These are phyloP conservation scores for Halocafeteria seosinensis DNA, from an alignment of 108 stramenopile genomes.

Conservation along the genomic window DNA sequence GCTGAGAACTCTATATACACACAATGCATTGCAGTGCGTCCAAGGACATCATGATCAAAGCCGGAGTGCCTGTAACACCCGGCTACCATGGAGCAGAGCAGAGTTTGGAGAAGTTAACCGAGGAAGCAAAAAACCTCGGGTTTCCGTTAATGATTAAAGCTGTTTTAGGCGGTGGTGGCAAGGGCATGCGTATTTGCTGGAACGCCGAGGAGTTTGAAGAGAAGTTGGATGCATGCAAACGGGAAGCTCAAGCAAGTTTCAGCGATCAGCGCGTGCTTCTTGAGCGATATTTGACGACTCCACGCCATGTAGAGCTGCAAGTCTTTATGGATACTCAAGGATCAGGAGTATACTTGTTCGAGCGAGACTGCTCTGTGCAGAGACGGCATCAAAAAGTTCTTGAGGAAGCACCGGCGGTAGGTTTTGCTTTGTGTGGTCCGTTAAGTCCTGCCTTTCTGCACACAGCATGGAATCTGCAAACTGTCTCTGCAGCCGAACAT, in stretches of 20 bases:
- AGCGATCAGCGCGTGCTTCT: slow-evolving; percentile 62
- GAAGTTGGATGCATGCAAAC: slow-evolving; percentile 42
- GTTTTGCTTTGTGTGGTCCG: too few species aligned
- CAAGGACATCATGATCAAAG: slow-evolving; percentile 43
- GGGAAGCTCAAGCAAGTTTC: slow-evolving; percentile 54
- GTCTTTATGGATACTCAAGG: slow-evolving; percentile 75
- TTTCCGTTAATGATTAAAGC: slow-evolving; percentile 84
- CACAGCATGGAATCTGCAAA: too few species aligned
- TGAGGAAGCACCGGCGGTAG: slow-evolving; percentile 83
- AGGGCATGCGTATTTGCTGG: slow-evolving; percentile 69
- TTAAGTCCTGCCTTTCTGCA: too few species aligned
- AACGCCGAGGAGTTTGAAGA: slow-evolving; percentile 38
- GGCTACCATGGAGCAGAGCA: slow-evolving; percentile 49
- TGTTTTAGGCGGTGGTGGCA: slow-evolving; percentile 73
- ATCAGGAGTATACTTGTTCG: slow-evolving; percentile 74
- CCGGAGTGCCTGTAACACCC: slow-evolving; percentile 43
- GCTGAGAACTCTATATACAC: neutral
- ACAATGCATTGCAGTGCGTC: slow-evolving; percentile 6
- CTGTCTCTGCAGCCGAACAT: too few species aligned
- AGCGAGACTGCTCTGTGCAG: slow-evolving; percentile 82
- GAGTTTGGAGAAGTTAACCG: slow-evolving; percentile 15
- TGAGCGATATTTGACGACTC: slow-evolving; percentile 57
- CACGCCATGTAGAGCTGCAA: slow-evolving; percentile 86
- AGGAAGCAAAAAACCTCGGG: slow-evolving; percentile 39
- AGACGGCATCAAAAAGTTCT: slow-evolving; percentile 89